A percentile compares a stretch with the other conserved stretches of the same genome.
Conservation (phyloP, 805 yeast genomes). For the Spathaspora boniae region DNA sequence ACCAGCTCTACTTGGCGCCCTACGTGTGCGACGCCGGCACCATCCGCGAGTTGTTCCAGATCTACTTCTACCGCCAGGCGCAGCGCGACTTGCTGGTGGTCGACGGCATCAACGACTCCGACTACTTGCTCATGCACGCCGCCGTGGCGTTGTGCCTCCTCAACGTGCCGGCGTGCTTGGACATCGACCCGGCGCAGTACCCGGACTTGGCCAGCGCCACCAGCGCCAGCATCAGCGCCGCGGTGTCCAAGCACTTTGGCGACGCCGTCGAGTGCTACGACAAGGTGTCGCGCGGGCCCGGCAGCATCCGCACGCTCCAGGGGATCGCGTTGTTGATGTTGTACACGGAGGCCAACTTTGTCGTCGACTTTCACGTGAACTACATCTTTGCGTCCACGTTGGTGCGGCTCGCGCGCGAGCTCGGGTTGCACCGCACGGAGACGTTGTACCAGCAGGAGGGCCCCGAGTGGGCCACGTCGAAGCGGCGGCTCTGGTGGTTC, state of each 20-base stretch:
- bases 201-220: slow-evolving; percentile 7
- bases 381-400: slow-evolving; percentile 23
- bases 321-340: slow-evolving; percentile 45
- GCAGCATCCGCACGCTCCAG: slow-evolving; percentile 47
- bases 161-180: slow-evolving; percentile 11
- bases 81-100: slow-evolving; percentile 4
- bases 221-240: slow-evolving; percentile 11
- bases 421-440: slow-evolving; percentile 26
- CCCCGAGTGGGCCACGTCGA: slow-evolving; percentile 8
- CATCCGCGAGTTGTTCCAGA: slow-evolving; percentile 20
- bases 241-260: slow-evolving; percentile 17
- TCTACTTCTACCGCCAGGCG: slow-evolving; percentile 18
- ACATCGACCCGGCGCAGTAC: slow-evolving; percentile 10
- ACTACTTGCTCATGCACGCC: slow-evolving; percentile 30
- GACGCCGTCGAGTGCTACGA: slow-evolving; percentile 49
- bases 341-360: slow-evolving; percentile 27
- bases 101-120: slow-evolving; percentile 20
- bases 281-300: slow-evolving; percentile 42
- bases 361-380: slow-evolving; percentile 24
- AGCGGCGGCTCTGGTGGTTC: slow-evolving; percentile 26
- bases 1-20: slow-evolving; percentile 14
- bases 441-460: slow-evolving; percentile 13
- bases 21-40: slow-evolving; percentile 12
- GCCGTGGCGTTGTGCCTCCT: slow-evolving; percentile 22
- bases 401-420: slow-evolving; percentile 27